Conservation (phyloP, 768 basidiomycete genomes). For the Mrakia gelida region DNA sequence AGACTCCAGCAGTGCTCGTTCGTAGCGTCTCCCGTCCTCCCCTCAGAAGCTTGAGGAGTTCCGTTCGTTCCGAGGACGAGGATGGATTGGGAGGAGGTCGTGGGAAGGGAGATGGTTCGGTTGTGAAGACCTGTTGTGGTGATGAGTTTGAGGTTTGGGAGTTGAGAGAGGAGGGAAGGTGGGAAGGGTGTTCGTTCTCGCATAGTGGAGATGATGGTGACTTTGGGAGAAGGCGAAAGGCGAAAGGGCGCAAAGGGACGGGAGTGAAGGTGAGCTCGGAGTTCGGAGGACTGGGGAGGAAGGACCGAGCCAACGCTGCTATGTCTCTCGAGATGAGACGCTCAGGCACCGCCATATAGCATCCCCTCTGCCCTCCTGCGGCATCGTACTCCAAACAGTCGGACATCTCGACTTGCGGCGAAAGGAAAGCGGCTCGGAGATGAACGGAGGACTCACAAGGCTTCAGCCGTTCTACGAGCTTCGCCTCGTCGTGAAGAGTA, state of each 20-base stretch:
- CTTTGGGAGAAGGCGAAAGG: not conserved
- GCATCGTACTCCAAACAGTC: no score
- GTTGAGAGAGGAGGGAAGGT: slow-evolving; percentile 51
- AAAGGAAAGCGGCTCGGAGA: not conserved
- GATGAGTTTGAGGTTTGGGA: slow-evolving; percentile 60
- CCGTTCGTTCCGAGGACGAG: slow-evolving; percentile 53
- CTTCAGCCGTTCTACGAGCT: slow-evolving; percentile 52
- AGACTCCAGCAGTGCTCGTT: slow-evolving; percentile 60
- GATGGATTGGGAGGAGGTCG: slow-evolving; percentile 53
- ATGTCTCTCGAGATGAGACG: no score
- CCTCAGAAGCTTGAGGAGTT: slow-evolving; percentile 45
- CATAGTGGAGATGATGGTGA: slow-evolving; percentile 60
- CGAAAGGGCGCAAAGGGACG: not conserved
- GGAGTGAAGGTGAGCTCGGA: not conserved
- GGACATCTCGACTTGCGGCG: no score
- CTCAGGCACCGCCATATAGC: no score
- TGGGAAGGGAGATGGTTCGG: slow-evolving; percentile 51
- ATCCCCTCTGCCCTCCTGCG: no score
- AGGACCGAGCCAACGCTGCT: not conserved
- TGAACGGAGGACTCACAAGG: slow-evolving; percentile 43
- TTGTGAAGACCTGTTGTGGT: slow-evolving; percentile 58
- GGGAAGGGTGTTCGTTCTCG: slow-evolving; percentile 62
- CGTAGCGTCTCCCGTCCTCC: slow-evolving; percentile 41
- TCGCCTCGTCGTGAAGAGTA: slow-evolving; percentile 54
- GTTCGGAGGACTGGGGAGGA: not conserved